Evolutionary conservation across 2,329 filamentous ascomycete species (phyloP).

Genomic region (Fusarium mangiferae): DNA sequence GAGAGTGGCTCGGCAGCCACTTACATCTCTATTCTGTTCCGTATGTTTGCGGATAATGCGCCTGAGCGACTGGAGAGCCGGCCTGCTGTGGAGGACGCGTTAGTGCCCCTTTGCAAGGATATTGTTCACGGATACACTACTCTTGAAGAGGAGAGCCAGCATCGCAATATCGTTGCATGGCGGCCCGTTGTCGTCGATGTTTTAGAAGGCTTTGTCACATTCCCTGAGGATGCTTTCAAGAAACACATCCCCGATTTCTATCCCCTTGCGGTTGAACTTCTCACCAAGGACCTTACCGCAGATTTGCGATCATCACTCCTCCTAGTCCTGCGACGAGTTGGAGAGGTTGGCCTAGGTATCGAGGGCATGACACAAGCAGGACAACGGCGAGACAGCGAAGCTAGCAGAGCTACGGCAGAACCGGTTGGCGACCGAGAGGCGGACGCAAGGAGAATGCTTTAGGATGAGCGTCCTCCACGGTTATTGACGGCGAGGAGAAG

Average conservation of each 20-base stretch:
- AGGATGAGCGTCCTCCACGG: constrained; percentile 21
- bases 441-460: constrained; percentile 51
- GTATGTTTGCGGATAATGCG: constrained; percentile 94
- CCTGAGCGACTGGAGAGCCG: constrained; percentile 84
- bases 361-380: constrained; percentile 56
- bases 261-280: constrained; percentile 82
- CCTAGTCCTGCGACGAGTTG: constrained; percentile 80
- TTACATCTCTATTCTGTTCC: constrained; percentile 93
- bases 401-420: constrained; percentile 49
- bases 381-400: constrained; percentile 54
- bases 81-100: constrained; percentile 85
- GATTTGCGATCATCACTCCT: constrained; percentile 85
- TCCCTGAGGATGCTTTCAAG: constrained; percentile 82
- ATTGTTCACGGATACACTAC: constrained; percentile 87
- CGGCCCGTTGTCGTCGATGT: constrained; percentile 97
- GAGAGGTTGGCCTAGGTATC: constrained; percentile 76
- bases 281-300: constrained; percentile 81
- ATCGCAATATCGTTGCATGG: constrained; percentile 97
- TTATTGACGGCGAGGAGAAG: constrained; percentile 24
- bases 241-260: constrained; percentile 87
- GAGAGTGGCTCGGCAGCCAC: constrained; percentile 93
- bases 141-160: constrained; percentile 95
- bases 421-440: constrained; percentile 47
- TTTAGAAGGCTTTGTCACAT: constrained; percentile 88
- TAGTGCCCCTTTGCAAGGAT: constrained; percentile 94